Conservation (phyloP, 495 filamentous ascomycete species). For the Talaromyces wortmannii region DNA sequence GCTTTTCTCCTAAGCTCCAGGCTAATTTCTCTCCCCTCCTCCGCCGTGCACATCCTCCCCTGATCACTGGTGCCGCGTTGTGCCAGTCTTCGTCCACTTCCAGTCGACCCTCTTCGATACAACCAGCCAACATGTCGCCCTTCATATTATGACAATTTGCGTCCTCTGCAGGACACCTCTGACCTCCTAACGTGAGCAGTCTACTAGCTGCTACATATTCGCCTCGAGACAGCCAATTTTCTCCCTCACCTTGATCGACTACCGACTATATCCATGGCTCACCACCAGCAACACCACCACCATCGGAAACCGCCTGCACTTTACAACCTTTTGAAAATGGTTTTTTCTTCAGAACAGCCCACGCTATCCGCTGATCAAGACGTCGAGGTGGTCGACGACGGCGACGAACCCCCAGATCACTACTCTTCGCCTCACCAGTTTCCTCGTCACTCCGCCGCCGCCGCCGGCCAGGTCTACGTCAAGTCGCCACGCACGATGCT, state of each 20-base stretch:
- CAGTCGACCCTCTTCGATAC: neutral
- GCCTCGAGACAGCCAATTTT: neutral
- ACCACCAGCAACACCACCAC: slow-evolving; percentile 21
- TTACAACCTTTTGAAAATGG: slow-evolving; percentile 40
- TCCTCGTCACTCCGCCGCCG: slow-evolving; percentile 21
- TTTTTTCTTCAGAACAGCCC: slow-evolving; percentile 34
- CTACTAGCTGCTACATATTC: neutral
- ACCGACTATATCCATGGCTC: slow-evolving; percentile 25
- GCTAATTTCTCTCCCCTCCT: neutral
- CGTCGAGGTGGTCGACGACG: slow-evolving; percentile 38
- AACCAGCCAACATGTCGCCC: slow-evolving; percentile 19
- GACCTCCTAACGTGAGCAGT: neutral
- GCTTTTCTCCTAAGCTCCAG: neutral
- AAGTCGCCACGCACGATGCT: slow-evolving; percentile 29
- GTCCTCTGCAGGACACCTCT: slow-evolving; percentile 30
- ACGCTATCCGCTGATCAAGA: slow-evolving; percentile 30
- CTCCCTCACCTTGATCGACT: neutral
- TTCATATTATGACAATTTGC: slow-evolving; percentile 37
- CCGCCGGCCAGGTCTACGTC: slow-evolving; percentile 23
- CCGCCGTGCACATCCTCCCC: neutral
- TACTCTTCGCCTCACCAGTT: slow-evolving; percentile 14
- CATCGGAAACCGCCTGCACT: slow-evolving; percentile 31
- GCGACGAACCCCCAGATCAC: slow-evolving; percentile 47
- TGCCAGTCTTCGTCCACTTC: neutral
- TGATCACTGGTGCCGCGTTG: neutral